Evolutionary conservation across 179 eudicot species (phyloP), one percentile per base, ranked within the genome.

Genomic region (Camellia oleifera): DNA sequence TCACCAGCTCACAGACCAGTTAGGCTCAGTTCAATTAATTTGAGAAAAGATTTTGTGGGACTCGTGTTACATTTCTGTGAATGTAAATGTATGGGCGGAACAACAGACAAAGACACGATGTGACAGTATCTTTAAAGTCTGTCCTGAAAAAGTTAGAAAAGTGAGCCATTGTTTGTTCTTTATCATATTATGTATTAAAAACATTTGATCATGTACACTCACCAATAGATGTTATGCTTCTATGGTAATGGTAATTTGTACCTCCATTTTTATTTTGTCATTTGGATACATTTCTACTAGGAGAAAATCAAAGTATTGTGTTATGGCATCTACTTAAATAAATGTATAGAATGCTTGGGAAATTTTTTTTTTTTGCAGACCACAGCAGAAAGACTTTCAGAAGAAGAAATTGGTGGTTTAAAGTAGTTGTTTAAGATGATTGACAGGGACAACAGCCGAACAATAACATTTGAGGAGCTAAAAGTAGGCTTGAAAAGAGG

Each of bases 391-490:
- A 91, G 97, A 18, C 97, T 95, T 62, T 95, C 98, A 13, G 98
- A 95, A 86, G 97, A 95, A 89, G 98, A 95, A 79, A 95, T 95
- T 60, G 98, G 98, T n/a, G 98, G 98, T 18, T 76, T 95, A 50
- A 88, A 83, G 76, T 97, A 95, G 87, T 83, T 94, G 76, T 94
- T 94, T 83, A 93, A 84, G 83, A 94, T 94, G 97, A 88, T 94
- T 61, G 98, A 94, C 83, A 92, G 97, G 50, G 98, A 94, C 86
- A 89, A 85, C 81, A 94, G 98, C 75, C 97, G 97, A 75, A 88
- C 97, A 32, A 95, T 95, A 81, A 95, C 98, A 63, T 93, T 86
- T 48, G 98, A 95, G 72, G 98, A 93, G 86, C 90, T 95, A 42
- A 90, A 93, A 84, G 89, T 81, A 2, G 97, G 97, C 63, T 87